These are phyloP conservation scores for Arctium lappa DNA, from an alignment of 129 eudicot genomes.

Conservation along the genomic window DNA sequence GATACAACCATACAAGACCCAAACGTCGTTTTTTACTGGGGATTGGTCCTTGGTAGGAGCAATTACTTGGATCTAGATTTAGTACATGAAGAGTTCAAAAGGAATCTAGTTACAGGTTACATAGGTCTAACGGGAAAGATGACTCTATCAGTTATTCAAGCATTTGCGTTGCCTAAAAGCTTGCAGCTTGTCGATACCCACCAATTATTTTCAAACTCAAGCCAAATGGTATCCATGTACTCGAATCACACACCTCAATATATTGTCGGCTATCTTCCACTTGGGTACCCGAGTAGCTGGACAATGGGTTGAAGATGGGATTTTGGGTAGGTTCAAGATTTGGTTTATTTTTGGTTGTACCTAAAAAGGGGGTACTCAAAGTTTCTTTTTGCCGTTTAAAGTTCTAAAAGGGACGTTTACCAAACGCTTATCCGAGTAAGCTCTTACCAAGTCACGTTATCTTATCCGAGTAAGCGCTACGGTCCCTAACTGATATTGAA, in stretches of 20 bases:
- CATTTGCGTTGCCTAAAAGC: slow-evolving; percentile 39
- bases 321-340: neutral
- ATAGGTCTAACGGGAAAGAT: slow-evolving; percentile 43
- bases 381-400: neutral
- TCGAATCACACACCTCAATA: neutral
- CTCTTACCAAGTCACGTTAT: no score
- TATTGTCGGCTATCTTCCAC: slow-evolving; percentile 11
- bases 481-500: no score
- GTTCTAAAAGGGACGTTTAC: no score
- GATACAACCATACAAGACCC: slow-evolving; percentile 38
- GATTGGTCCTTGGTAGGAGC: slow-evolving; percentile 18
- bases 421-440: no score
- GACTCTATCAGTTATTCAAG: slow-evolving; percentile 32
- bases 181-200: neutral
- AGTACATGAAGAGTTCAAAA: slow-evolving; percentile 38
- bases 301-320: neutral
- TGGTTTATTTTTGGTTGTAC: neutral
- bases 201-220: neutral
- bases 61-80: neutral
- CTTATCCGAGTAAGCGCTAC: no score
- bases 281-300: slow-evolving; percentile 2
- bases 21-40: slow-evolving; percentile 58
- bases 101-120: slow-evolving; percentile 25
- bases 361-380: neutral
- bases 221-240: slow-evolving; percentile 11